phyloP scores from a whole-genome alignment of 495 filamentous ascomycete species.

The Schizothecium vesticola region DNA sequence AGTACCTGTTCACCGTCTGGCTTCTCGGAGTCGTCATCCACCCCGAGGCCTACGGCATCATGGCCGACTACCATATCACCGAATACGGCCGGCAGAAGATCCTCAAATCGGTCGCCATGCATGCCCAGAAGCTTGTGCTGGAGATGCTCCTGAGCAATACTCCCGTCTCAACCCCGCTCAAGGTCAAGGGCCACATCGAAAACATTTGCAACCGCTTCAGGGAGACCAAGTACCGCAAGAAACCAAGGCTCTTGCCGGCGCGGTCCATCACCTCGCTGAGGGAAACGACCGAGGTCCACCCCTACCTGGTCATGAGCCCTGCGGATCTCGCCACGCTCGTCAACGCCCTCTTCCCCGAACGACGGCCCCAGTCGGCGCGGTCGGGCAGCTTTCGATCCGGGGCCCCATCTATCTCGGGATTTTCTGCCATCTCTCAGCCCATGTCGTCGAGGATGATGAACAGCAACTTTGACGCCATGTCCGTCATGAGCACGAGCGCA shows the following conservation, averaged over 20 bases:
- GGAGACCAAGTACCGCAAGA: slow-evolving; percentile 41
- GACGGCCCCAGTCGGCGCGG: slow-evolving; percentile 49
- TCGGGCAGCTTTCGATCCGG: slow-evolving; percentile 54
- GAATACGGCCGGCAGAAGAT: slow-evolving; percentile 86
- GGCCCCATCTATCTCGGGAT: slow-evolving; percentile 61
- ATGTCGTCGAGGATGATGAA: slow-evolving; percentile 40
- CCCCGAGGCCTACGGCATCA: slow-evolving; percentile 84
- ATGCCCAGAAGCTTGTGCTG: slow-evolving; percentile 67
- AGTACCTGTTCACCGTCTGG: slow-evolving; percentile 89
- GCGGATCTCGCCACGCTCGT: slow-evolving; percentile 65
- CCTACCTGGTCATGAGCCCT: slow-evolving; percentile 68
- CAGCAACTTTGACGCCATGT: slow-evolving; percentile 50
- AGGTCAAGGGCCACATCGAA: slow-evolving; percentile 68
- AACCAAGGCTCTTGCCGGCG: slow-evolving; percentile 59
- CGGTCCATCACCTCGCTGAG: slow-evolving; percentile 63
- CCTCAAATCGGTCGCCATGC: slow-evolving; percentile 73
- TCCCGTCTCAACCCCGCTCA: slow-evolving; percentile 55
- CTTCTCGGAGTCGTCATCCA: slow-evolving; percentile 78
- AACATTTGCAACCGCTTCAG: slow-evolving; percentile 67
- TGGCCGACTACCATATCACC: slow-evolving; percentile 85
- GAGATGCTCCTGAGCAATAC: slow-evolving; percentile 57
- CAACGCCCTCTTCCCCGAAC: slow-evolving; percentile 65
- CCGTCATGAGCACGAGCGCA: slow-evolving; percentile 59
- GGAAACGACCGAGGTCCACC: slow-evolving; percentile 65
- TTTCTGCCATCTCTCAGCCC: slow-evolving; percentile 49